phyloP scores from a whole-genome alignment of 805 yeast genomes.

The Candida dendrica region DNA sequence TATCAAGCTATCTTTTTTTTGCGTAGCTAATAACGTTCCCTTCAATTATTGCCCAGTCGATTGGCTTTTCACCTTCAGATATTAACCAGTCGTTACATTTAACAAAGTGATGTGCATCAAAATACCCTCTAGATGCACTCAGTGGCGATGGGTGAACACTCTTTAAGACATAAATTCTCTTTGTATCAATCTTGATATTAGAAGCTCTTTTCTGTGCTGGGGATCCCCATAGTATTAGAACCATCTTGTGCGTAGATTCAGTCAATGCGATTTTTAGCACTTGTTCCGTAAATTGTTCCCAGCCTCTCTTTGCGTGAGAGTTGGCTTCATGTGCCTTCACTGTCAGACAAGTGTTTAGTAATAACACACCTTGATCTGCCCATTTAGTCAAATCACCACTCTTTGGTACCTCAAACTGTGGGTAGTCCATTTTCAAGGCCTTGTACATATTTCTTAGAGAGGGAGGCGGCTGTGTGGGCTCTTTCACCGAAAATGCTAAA shows the following conservation, averaged over 20 bases:
- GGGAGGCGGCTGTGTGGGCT: slow-evolving; percentile 83
- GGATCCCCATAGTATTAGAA: slow-evolving; percentile 29
- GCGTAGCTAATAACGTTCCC: slow-evolving; percentile 10
- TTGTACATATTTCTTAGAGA: slow-evolving; percentile 84
- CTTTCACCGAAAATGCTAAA: slow-evolving; percentile 82
- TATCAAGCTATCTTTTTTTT: too few species aligned
- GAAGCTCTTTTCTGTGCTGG: slow-evolving; percentile 34
- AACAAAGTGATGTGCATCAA: slow-evolving; percentile 66
- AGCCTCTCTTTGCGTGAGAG: slow-evolving; percentile 84
- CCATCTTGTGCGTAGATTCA: slow-evolving; percentile 7
- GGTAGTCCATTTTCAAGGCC: slow-evolving; percentile 64
- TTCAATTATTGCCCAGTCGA: slow-evolving; percentile 59
- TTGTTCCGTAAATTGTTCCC: slow-evolving; percentile 84
- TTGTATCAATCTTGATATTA: slow-evolving; percentile 20
- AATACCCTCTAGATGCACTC: slow-evolving; percentile 84
- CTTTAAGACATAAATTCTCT: slow-evolving; percentile 45
- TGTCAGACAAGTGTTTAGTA: slow-evolving; percentile 83
- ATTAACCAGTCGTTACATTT: slow-evolving; percentile 74
- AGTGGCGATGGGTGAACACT: slow-evolving; percentile 94
- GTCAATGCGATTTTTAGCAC: slow-evolving; percentile 60
- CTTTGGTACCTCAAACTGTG: slow-evolving; percentile 52
- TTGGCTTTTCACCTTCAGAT: slow-evolving; percentile 30
- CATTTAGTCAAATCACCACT: slow-evolving; percentile 65
- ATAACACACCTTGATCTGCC: slow-evolving; percentile 82
- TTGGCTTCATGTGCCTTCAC: slow-evolving; percentile 92